Base-by-base conservation (phyloP, 192 early-diverging fungal species). In the Mortierella alpina region DNA sequence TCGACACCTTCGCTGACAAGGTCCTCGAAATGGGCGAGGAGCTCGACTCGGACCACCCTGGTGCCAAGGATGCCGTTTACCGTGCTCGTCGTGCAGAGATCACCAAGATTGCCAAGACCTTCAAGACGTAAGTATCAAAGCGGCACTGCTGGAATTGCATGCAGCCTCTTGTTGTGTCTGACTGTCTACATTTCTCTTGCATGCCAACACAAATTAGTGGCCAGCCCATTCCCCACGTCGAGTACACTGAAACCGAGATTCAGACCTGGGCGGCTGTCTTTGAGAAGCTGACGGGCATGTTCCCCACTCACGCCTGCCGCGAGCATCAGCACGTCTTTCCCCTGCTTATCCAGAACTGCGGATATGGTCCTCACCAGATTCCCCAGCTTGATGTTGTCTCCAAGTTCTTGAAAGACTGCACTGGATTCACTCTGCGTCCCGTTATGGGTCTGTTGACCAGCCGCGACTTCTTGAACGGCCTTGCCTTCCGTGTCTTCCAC, bases 401-500 rank as follows among this genome's bases (percentile, higher is more conserved):
- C 41, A 84, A 89, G 62, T 99, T 97, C 75, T 86, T 99, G 66
- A 96, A 97, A 82, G 93, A 95, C 66, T 97, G 93, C 79, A 97
- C 97, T 6, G 97, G 97, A 1, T 99, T 96, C 82, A 96, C 95
- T 20, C 72, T 99, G 68, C 91, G 97, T 39, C 97, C 97, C 5
- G 95, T 97, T 15, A 96, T 95, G 93, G 97, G 96, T 7, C 86
- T 99, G 13, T 88, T 99, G 58, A 94, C 94, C 51, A 92, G 93
- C 41, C 87, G 97, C 41, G 97, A 99, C 82, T 99, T 99, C 75
- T 84, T 99, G 72, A 99, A 99, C 80, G 93, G 92, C 39, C 90
- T 99, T 81, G 97, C 96, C 5, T 99, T 99, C 88, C 91, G 97
- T 57, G 96, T 99, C 7, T 99, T 99, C 88, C 94, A 97, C 84